These are phyloP conservation scores for Protomyces inundatus DNA, from an alignment of 1,139 yeast genomes.

Conservation along the genomic window DNA sequence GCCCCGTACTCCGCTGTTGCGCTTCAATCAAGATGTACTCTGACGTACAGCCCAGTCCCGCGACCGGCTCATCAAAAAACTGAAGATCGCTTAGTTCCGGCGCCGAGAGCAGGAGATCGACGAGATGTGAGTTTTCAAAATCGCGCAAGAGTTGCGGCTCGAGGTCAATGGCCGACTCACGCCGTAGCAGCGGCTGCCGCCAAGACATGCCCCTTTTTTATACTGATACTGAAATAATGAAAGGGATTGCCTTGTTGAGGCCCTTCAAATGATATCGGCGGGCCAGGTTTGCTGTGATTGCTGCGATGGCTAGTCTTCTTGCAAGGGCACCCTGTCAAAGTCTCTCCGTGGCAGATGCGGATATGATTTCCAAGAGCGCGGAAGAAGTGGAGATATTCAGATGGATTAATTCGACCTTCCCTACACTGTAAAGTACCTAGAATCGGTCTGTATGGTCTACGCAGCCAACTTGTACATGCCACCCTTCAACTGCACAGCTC, in stretches of 20 bases:
- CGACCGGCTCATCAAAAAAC: background rate
- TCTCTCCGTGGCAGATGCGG: too few relatives aligned
- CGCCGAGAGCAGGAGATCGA: background rate
- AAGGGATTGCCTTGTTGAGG: too few relatives aligned
- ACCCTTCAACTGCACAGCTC: slow-evolving; percentile 14
- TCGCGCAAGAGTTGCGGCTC: background rate
- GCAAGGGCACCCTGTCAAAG: too few relatives aligned
- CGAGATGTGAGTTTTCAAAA: background rate
- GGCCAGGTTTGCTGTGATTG: too few relatives aligned
- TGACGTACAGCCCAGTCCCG: background rate
- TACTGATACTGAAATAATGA: too few relatives aligned
- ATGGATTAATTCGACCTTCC: too few relatives aligned
- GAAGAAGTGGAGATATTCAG: too few relatives aligned
- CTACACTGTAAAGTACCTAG: too few relatives aligned
- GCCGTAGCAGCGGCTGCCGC: background rate
- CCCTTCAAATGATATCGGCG: too few relatives aligned
- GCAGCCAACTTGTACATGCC: slow-evolving; percentile 14
- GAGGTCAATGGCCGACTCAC: background rate
- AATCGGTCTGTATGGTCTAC: background rate
- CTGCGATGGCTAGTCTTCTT: too few relatives aligned
- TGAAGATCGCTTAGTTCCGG: background rate
- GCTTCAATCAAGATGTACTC: background rate
- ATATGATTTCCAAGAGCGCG: too few relatives aligned
- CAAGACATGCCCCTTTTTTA: background rate
- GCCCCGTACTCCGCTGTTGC: background rate